A percentile compares a stretch with the other conserved stretches of the same genome.
phyloP scores from a whole-genome alignment of 148 eudicot genomes.

The Camellia lanceoleosa region DNA sequence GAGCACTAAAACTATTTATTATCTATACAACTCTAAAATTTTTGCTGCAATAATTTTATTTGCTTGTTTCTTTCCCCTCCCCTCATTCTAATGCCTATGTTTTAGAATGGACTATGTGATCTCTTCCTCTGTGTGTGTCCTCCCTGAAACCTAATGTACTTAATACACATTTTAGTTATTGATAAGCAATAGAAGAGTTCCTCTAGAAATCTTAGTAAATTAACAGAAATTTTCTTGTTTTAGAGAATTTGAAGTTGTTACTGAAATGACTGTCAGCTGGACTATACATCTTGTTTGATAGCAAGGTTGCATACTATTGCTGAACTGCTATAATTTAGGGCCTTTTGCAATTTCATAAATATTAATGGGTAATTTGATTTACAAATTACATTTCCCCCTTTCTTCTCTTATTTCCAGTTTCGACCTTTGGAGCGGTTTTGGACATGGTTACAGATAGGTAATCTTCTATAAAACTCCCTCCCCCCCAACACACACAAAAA shows the following conservation, averaged over 20 bases:
- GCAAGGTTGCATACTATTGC: background rate
- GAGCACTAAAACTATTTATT: background rate
- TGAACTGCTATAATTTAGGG: background rate
- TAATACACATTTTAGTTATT: conserved; percentile 1
- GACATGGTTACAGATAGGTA: too few species aligned
- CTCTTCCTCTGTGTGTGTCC: background rate
- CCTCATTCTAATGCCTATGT: background rate
- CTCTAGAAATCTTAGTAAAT: background rate
- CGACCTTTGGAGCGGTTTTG: conserved; percentile 85
- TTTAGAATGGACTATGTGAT: background rate
- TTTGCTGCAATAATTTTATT: background rate
- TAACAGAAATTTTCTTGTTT: background rate
- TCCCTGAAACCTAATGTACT: background rate
- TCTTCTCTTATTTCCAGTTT: conserved; percentile 40
- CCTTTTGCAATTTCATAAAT: background rate
- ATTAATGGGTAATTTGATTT: conserved; percentile 5
- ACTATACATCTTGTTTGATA: background rate
- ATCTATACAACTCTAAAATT: background rate
- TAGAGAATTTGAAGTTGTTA: conserved; percentile 3
- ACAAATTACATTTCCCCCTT: conserved; percentile 8
- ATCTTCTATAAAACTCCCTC: too few species aligned
- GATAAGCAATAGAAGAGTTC: background rate
- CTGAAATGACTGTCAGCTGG: background rate
- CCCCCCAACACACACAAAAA: too few species aligned
- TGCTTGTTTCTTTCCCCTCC: too few species aligned